phyloP scores from a whole-genome alignment of 225 moss, liverwort and hornwort genomes.

The Antitrichia curtipendula region DNA sequence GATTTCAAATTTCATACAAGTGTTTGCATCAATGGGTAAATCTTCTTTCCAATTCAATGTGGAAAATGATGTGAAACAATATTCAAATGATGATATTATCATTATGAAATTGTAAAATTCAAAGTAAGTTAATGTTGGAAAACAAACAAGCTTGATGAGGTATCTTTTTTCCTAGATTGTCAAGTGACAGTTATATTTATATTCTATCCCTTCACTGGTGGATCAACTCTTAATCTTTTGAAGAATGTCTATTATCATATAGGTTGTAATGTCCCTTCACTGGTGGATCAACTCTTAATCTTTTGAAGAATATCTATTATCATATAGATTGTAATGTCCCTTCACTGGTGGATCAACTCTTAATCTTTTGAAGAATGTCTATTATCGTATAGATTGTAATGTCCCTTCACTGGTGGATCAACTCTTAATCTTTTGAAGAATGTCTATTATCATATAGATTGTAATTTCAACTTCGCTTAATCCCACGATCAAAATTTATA shows the following conservation, averaged over 20 bases:
- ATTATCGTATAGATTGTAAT: no score
- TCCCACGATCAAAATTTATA: not conserved
- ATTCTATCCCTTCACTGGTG: not conserved
- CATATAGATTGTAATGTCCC: no score
- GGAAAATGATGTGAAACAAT: not conserved
- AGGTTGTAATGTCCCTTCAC: no score
- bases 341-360: no score
- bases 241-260: not conserved
- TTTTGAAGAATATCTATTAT: no score
- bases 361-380: no score
- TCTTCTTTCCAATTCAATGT: not conserved
- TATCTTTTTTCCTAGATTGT: not conserved
- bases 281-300: no score
- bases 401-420: not conserved
- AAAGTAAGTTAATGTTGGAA: not conserved
- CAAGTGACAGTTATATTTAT: fast-evolving
- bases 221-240: not conserved
- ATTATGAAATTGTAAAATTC: not conserved
- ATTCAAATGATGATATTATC: not conserved
- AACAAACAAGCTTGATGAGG: fast-evolving
- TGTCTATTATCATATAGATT: fast-evolving
- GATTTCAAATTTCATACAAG: not conserved
- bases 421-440: no score
- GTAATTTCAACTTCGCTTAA: not conserved
- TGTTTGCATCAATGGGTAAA: not conserved